Evolutionary conservation across 768 basidiomycete genomes (phyloP).

Genomic region (Boletus rex-veris): DNA sequence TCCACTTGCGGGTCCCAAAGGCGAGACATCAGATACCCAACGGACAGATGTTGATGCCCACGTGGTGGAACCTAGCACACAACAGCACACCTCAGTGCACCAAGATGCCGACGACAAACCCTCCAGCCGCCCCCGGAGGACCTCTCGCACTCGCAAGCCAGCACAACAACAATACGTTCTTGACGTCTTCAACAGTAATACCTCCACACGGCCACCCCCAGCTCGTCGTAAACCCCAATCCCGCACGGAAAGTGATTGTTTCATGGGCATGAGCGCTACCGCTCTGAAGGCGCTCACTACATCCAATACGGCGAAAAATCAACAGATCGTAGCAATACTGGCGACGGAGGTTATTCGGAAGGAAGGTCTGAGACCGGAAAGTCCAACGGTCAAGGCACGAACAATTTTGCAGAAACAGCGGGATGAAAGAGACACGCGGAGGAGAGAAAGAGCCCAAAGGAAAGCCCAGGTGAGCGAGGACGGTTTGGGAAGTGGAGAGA

Average conservation of each 20-base stretch:
- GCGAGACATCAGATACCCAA: background rate
- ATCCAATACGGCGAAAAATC: conserved; percentile 71
- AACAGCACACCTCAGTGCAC: conserved; percentile 7
- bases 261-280: conserved; percentile 64
- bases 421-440: conserved; percentile 54
- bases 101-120: conserved; percentile 8
- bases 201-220: conserved; percentile 28
- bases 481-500: conserved; percentile 24
- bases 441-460: conserved; percentile 58
- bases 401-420: conserved; percentile 64
- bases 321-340: conserved; percentile 57
- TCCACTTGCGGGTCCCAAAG: background rate
- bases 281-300: conserved; percentile 69
- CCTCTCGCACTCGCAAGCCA: conserved; percentile 47
- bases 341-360: conserved; percentile 70
- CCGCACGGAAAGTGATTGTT: conserved; percentile 39
- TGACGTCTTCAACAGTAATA: conserved; percentile 38
- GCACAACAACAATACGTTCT: conserved; percentile 31
- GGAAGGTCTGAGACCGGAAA: conserved; percentile 70
- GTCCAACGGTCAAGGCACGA: conserved; percentile 70
- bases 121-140: conserved; percentile 40
- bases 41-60: background rate
- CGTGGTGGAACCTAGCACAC: conserved; percentile 12
- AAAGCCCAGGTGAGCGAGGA: conserved; percentile 49
- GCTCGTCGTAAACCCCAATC: conserved; percentile 45